These are phyloP conservation scores for Penicillium cataractarum DNA, from an alignment of 495 filamentous ascomycete species.

Conservation along the genomic window DNA sequence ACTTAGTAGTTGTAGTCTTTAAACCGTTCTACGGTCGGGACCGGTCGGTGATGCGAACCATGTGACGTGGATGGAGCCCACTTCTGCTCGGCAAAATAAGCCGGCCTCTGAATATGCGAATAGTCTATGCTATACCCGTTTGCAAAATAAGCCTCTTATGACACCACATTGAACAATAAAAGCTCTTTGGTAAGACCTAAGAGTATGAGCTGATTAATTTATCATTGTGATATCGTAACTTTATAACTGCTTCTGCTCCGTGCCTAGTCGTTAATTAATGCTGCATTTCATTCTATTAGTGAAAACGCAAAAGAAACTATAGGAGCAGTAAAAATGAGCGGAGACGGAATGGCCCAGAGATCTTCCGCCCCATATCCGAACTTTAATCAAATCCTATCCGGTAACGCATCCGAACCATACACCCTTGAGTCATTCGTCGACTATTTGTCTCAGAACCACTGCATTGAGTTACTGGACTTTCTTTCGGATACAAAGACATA, in stretches of 20 bases:
- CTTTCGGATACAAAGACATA: slow-evolving; percentile 6
- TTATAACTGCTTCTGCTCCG: not conserved
- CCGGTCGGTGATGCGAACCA: too few relatives aligned
- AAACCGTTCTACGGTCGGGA: too few relatives aligned
- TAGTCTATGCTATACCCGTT: not conserved
- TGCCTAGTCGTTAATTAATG: not conserved
- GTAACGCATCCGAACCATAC: slow-evolving; percentile 4
- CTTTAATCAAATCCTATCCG: not conserved
- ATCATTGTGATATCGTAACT: not conserved
- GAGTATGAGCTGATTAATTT: not conserved
- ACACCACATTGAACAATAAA: not conserved
- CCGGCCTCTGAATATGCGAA: not conserved
- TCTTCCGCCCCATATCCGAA: not conserved
- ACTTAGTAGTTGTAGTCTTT: too few relatives aligned
- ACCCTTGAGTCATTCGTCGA: slow-evolving; percentile 9
- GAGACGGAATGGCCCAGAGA: not conserved
- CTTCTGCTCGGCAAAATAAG: not conserved
- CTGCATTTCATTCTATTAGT: not conserved
- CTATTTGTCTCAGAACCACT: slow-evolving; percentile 10
- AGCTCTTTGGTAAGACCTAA: not conserved
- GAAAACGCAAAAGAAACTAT: not conserved
- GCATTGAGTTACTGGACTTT: slow-evolving; percentile 8
- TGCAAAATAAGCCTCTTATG: not conserved
- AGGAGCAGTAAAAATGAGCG: not conserved
- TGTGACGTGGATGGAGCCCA: too few relatives aligned